A percentile compares a stretch with the other conserved stretches of the same genome.
Conservation (phyloP, 2,329 filamentous ascomycete genomes). For the Rutstroemia sp. region DNA sequence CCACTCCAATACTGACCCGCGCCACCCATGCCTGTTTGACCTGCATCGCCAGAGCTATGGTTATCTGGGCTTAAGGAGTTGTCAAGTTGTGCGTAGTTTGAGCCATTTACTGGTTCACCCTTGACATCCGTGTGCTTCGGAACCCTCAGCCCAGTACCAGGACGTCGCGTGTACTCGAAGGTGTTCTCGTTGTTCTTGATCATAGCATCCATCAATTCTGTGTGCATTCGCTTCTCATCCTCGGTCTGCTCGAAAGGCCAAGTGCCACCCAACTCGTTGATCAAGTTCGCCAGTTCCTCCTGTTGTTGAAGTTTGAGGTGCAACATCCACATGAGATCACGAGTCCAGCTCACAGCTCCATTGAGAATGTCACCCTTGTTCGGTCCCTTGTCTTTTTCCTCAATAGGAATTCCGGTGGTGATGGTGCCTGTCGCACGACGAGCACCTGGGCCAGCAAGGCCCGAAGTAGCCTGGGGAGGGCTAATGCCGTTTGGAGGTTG, state of each 20-base stretch:
- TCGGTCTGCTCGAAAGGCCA: conserved; percentile 81
- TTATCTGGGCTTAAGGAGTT: conserved; percentile 46
- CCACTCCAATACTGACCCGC: conserved; percentile 56
- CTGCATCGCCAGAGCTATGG: conserved; percentile 26
- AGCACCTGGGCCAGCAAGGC: conserved; percentile 77
- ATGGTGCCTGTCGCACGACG: conserved; percentile 78
- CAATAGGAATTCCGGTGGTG: conserved; percentile 83
- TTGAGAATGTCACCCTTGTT: conserved; percentile 99
- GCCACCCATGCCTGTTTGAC: conserved; percentile 23
- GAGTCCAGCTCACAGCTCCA: conserved; percentile 92
- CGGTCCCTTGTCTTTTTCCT: conserved; percentile 97
- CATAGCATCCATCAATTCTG: conserved; percentile 81
- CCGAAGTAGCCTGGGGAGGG: conserved; percentile 73
- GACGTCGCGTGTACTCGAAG: conserved; percentile 79
- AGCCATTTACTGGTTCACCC: conserved; percentile 62
- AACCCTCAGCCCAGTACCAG: conserved; percentile 80
- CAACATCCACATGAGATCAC: conserved; percentile 96
- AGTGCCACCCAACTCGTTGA: conserved; percentile 63
- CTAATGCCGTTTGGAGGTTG: conserved; percentile 44
- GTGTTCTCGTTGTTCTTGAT: conserved; percentile 64
- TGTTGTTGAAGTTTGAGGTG: conserved; percentile 85
- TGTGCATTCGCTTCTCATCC: conserved; percentile 92
- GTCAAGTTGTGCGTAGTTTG: conserved; percentile 29
- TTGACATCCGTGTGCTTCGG: conserved; percentile 89
- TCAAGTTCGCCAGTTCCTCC: conserved; percentile 72